phyloP scores from a whole-genome alignment of 768 basidiomycete species.

The Tremella yokohamensis region DNA sequence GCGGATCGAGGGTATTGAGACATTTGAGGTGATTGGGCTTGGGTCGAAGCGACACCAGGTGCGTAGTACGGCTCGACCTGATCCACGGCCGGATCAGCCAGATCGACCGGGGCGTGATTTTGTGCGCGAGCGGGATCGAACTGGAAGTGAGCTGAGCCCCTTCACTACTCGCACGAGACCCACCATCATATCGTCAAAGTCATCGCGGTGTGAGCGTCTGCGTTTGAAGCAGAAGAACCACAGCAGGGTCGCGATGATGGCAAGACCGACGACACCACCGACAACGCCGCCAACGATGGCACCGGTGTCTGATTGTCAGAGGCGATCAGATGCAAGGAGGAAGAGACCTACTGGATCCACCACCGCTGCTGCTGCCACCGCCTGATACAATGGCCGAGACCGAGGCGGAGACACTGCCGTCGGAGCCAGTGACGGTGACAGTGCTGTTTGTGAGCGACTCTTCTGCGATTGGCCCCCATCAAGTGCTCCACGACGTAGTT shows the following conservation, averaged over 20 bases:
- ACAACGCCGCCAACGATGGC: slow-evolving; percentile 45
- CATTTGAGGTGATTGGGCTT: slow-evolving; percentile 38
- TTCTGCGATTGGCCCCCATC: too few species aligned
- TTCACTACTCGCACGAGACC: slow-evolving; percentile 9
- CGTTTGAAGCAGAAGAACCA: slow-evolving; percentile 36
- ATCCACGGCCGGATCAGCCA: slow-evolving; percentile 27
- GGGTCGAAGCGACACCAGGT: slow-evolving; percentile 42
- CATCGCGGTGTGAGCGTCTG: slow-evolving; percentile 36
- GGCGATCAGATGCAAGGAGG: neutral
- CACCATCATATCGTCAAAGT: slow-evolving; percentile 51
- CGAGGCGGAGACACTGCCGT: neutral
- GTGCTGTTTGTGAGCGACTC: neutral
- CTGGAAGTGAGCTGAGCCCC: slow-evolving; percentile 16
- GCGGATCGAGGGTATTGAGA: slow-evolving; percentile 44
- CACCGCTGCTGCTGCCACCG: neutral
- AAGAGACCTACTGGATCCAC: neutral
- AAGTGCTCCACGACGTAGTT: neutral
- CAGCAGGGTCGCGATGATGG: slow-evolving; percentile 31
- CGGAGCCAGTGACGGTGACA: neutral
- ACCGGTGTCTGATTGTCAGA: slow-evolving; percentile 23
- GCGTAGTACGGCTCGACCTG: slow-evolving; percentile 46
- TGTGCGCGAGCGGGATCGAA: slow-evolving; percentile 46
- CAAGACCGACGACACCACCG: slow-evolving; percentile 40
- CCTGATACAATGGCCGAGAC: neutral
- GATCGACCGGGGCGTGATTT: slow-evolving; percentile 43